These are phyloP conservation scores for Lipomyces mesembrius DNA, from an alignment of 805 yeast genomes.

Conservation along the genomic window DNA sequence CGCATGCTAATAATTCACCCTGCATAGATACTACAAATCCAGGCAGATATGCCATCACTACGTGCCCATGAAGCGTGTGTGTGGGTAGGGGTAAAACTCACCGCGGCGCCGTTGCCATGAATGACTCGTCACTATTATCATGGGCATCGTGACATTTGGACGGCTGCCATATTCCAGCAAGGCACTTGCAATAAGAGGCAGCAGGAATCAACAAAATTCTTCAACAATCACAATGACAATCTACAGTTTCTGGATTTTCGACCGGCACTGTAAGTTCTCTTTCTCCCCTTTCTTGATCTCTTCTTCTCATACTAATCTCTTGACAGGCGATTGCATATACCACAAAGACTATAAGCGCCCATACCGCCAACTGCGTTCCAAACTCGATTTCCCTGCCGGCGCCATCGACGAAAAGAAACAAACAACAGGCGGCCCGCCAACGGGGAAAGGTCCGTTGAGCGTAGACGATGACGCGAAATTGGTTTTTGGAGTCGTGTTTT, in stretches of 20 bases:
- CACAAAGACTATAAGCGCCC: conserved; percentile 60
- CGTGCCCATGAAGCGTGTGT: not conserved
- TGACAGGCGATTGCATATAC: conserved; percentile 71
- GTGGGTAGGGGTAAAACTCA: not conserved
- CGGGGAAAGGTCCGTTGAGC: conserved; percentile 21
- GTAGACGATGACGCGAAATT: conserved; percentile 76
- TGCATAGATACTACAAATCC: not conserved
- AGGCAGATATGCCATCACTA: not conserved
- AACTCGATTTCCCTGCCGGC: not conserved
- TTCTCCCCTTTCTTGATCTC: not conserved
- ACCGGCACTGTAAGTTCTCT: conserved; percentile 71
- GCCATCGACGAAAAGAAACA: conserved; percentile 39
- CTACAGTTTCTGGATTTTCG: conserved; percentile 87
- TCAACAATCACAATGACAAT: conserved; percentile 56
- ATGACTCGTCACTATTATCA: not conserved
- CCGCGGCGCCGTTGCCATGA: not conserved
- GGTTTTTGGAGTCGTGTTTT: conserved; percentile 81
- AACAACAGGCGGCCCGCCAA: conserved; percentile 20
- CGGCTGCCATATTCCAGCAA: no score
- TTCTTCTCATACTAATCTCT: not conserved
- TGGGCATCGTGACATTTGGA: not conserved
- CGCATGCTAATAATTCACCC: not conserved
- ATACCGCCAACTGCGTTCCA: conserved; percentile 23
- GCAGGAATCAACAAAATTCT: no score
- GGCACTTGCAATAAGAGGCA: no score